phyloP scores from a whole-genome alignment of 2,329 filamentous ascomycete species.

The Ilyonectria mors-panacis region DNA sequence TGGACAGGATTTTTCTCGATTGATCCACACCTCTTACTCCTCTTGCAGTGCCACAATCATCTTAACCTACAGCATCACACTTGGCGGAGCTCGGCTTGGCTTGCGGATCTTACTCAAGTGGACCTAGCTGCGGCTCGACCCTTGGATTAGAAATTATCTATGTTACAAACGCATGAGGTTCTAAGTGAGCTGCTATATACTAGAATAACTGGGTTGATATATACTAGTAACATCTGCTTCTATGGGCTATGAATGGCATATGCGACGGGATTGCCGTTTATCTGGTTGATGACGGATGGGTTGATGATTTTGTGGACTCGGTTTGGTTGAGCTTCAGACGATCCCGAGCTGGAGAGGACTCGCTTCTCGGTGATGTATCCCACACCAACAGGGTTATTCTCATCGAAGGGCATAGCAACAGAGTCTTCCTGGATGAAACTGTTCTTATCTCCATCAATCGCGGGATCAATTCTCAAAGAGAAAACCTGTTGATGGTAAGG shows the following conservation, averaged over 20 bases:
- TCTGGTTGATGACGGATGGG: slow-evolving; percentile 24
- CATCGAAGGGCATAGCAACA: slow-evolving; percentile 19
- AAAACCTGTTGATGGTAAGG: slow-evolving; percentile 35
- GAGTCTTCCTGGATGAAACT: slow-evolving; percentile 30
- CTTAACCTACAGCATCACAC: no score
- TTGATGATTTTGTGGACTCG: slow-evolving; percentile 30
- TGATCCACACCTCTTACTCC: no score
- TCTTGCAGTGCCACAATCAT: no score
- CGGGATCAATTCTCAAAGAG: slow-evolving; percentile 30
- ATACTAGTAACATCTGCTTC: slow-evolving; percentile 24
- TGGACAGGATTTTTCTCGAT: no score
- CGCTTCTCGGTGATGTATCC: slow-evolving; percentile 23
- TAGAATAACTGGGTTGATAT: no score
- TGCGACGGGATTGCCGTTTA: slow-evolving; percentile 11
- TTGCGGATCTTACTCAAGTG: no score
- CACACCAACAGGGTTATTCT: slow-evolving; percentile 21
- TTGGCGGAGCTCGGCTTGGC: no score
- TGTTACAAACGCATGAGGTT: no score
- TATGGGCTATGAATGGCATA: slow-evolving; percentile 20
- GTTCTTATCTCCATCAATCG: slow-evolving; percentile 32
- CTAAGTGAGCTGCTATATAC: no score
- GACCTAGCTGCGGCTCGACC: no score
- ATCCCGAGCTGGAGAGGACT: slow-evolving; percentile 8
- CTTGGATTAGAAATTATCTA: no score
- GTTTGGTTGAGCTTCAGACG: slow-evolving; percentile 24